phyloP scores from a whole-genome alignment of 129 eudicot species.

The Rutidosis leptorrhynchoides region DNA sequence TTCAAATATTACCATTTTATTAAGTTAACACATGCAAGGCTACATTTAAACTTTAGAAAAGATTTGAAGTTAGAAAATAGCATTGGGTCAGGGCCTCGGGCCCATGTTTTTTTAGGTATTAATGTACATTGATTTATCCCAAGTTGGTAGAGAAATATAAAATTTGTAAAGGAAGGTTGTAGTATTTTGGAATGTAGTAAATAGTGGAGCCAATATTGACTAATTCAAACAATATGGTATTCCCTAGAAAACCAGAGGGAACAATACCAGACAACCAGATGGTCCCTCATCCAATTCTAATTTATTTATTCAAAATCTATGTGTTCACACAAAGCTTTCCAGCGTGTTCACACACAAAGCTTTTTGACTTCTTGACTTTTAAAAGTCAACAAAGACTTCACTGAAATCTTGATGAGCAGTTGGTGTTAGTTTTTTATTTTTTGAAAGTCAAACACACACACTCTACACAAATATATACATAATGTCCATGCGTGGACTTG shows the following conservation, averaged over 20 bases:
- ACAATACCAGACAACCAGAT: slow-evolving; percentile 19
- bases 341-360: neutral
- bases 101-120: slow-evolving; percentile 2
- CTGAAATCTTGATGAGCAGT: neutral
- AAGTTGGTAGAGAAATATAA: slow-evolving; percentile 11
- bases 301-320: slow-evolving; percentile 12
- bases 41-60: neutral
- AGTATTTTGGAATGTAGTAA: slow-evolving; percentile 17
- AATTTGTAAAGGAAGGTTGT: slow-evolving; percentile 22
- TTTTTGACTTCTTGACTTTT: neutral
- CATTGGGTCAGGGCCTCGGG: neutral
- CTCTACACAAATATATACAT: no score
- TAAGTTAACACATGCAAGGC: neutral
- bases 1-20: neutral
- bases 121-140: neutral
- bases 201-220: slow-evolving; percentile 29
- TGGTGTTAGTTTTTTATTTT: no score
- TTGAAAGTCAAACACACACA: no score
- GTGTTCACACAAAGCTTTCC: slow-evolving; percentile 8
- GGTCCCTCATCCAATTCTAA: slow-evolving; percentile 19
- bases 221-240: slow-evolving; percentile 19
- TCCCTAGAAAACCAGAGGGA: slow-evolving; percentile 19
- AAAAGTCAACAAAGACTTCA: neutral
- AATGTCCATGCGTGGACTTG: no score
- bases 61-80: neutral